Conservation (phyloP, 208 protist species). For the Trypanosomatidae sp. region DNA sequence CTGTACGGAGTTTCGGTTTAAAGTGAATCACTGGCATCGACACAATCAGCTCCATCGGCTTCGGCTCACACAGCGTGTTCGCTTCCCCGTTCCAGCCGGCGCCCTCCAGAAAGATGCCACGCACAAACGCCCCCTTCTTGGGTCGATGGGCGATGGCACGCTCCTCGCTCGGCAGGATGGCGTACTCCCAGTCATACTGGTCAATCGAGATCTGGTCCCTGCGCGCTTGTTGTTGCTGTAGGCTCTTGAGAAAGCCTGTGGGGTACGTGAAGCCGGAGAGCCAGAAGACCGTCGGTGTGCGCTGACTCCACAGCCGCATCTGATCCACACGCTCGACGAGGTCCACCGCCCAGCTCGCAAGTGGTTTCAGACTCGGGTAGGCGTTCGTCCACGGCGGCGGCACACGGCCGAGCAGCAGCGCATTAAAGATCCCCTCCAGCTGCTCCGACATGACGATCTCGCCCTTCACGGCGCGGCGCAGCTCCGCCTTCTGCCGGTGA, state of each 20-base stretch:
- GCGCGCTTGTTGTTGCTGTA: conserved; percentile 96
- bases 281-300: conserved; percentile 96
- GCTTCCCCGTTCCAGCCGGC: conserved; percentile 94
- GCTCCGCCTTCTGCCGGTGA: conserved; percentile 86
- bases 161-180: conserved; percentile 91
- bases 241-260: conserved; percentile 97
- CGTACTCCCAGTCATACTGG: conserved; percentile 98
- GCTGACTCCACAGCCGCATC: conserved; percentile 93
- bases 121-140: conserved; percentile 97
- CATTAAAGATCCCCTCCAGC: conserved; percentile 95
- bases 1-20: conserved; percentile 93
- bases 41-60: conserved; percentile 96
- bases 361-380: conserved; percentile 98
- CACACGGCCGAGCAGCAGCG: conserved; percentile 91
- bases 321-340: conserved; percentile 94
- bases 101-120: conserved; percentile 97
- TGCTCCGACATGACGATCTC: conserved; percentile 97
- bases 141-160: conserved; percentile 87
- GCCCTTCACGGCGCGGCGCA: conserved; percentile 96
- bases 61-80: conserved; percentile 93
- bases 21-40: conserved; percentile 99
- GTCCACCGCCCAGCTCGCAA: conserved; percentile 97
- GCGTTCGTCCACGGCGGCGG: conserved; percentile 93
- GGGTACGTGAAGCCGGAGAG: conserved; percentile 99
- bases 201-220: conserved; percentile 95